Evolutionary conservation across 1,284 basidiomycete species (phyloP).

Genomic region (Cryptococcus hybrid): DNA sequence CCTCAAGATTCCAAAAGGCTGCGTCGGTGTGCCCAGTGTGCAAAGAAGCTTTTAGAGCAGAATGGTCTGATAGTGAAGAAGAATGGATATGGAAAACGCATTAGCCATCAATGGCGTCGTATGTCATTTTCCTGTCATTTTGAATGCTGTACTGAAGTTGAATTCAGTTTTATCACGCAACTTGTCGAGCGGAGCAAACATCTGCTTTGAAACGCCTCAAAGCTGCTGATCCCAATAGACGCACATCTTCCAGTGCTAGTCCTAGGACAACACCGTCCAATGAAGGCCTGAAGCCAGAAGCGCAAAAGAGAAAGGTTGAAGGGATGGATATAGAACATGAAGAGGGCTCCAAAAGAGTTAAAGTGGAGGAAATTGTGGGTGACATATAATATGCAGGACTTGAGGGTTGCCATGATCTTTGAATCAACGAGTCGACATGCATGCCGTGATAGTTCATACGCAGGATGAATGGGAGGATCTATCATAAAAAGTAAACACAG

Average conservation of each 20-base stretch:
- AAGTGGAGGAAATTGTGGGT: conserved; percentile 11
- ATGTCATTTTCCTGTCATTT: neutral
- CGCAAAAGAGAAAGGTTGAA: conserved; percentile 35
- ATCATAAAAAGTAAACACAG: too few species aligned
- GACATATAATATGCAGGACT: neutral
- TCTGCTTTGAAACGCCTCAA: conserved; percentile 25
- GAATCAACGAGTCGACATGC: too few species aligned
- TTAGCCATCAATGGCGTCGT: conserved; percentile 77
- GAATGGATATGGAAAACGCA: conserved; percentile 99
- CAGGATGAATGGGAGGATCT: too few species aligned
- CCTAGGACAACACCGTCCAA: conserved; percentile 10
- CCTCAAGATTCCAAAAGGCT: conserved; percentile 73
- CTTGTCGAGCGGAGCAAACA: conserved; percentile 72
- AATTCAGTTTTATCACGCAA: conserved; percentile 67
- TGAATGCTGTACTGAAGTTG: neutral
- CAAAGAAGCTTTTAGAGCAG: conserved; percentile 89
- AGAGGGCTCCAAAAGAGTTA: conserved; percentile 17
- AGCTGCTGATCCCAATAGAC: conserved; percentile 13
- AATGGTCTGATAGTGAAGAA: conserved; percentile 94
- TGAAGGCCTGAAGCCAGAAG: neutral
- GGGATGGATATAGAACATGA: conserved; percentile 29
- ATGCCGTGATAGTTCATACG: too few species aligned
- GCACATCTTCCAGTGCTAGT: conserved; percentile 16
- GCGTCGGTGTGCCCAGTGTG: conserved; percentile 90
- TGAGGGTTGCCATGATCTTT: too few species aligned